Conservation (phyloP, 352 stramenopile species). For the Phytophthora pistaciae region DNA sequence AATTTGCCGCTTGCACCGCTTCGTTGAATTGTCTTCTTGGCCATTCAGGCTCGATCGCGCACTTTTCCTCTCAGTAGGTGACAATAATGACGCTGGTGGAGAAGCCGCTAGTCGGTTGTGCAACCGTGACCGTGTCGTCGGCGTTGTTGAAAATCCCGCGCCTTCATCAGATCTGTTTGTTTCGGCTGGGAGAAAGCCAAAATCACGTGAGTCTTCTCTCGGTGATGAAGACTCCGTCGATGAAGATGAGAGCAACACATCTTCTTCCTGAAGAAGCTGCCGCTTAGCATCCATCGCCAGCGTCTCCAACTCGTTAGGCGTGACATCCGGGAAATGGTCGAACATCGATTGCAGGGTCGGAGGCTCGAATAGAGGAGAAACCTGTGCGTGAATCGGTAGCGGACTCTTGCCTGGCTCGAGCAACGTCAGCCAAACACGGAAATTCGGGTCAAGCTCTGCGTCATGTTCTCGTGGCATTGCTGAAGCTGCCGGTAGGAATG, state of each 20-base stretch:
- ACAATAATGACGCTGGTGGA: conserved; percentile 33
- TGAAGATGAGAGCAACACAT: conserved; percentile 35
- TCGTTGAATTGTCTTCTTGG: conserved; percentile 22
- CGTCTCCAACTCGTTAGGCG: conserved; percentile 41
- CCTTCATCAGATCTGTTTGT: conserved; percentile 1
- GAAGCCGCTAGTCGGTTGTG: conserved; percentile 16
- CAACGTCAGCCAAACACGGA: conserved; percentile 29
- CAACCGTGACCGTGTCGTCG: conserved; percentile 25
- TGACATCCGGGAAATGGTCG: conserved; percentile 38
- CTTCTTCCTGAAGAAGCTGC: conserved; percentile 42
- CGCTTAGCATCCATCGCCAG: conserved; percentile 44
- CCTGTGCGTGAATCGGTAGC: conserved; percentile 12
- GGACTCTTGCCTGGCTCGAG: conserved; percentile 24
- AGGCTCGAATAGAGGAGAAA: conserved; percentile 17
- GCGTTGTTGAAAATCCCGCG: conserved; percentile 21
- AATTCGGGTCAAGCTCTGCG: conserved; percentile 8
- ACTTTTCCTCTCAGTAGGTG: conserved; percentile 31
- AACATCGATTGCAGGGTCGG: conserved; percentile 36
- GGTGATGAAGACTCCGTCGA: conserved; percentile 36
- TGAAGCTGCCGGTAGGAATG: conserved; percentile 33
- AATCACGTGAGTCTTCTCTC: conserved; percentile 2
- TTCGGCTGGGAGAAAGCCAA: conserved; percentile 14
- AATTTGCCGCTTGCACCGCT: conserved; percentile 32
- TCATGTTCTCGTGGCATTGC: conserved; percentile 7
- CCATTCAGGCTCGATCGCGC: conserved; percentile 13